A percentile compares a stretch with the other conserved stretches of the same genome.
Conservation (phyloP, 2,329 filamentous ascomycete genomes). For the Pestalotiopsis fici region DNA sequence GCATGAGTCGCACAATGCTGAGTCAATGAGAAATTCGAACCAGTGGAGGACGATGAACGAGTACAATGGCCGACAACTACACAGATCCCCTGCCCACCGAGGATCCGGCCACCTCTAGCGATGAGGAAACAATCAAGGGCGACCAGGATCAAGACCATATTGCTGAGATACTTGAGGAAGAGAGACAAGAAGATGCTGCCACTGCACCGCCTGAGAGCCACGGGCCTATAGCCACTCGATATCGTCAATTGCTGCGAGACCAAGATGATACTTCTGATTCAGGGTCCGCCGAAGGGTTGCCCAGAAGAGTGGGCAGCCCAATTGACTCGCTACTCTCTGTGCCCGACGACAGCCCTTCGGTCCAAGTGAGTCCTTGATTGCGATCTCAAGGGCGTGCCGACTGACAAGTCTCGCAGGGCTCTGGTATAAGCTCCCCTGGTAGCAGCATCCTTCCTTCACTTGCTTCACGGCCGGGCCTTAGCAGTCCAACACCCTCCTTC, state of each 20-base stretch:
- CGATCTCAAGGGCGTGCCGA: slow-evolving; percentile 18
- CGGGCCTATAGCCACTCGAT: slow-evolving; percentile 40
- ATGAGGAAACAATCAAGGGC: slow-evolving; percentile 43
- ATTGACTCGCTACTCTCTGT: slow-evolving; percentile 69
- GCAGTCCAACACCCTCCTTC: slow-evolving; percentile 78
- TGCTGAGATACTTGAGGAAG: slow-evolving; percentile 35
- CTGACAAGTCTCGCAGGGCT: slow-evolving; percentile 47
- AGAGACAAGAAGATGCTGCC: slow-evolving; percentile 25
- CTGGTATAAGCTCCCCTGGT: slow-evolving; percentile 64
- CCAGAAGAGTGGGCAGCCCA: slow-evolving; percentile 64
- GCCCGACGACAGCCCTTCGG: slow-evolving; percentile 81
- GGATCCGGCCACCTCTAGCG: slow-evolving; percentile 37
- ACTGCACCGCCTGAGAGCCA: slow-evolving; percentile 25
- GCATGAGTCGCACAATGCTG: slow-evolving; percentile 24
- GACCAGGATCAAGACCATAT: slow-evolving; percentile 35
- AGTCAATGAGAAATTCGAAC: slow-evolving; percentile 28
- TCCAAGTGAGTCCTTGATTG: slow-evolving; percentile 60
- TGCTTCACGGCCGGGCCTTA: slow-evolving; percentile 64
- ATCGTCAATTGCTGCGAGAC: slow-evolving; percentile 45
- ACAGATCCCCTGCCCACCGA: slow-evolving; percentile 43
- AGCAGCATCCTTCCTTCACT: slow-evolving; percentile 74
- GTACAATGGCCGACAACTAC: slow-evolving; percentile 31
- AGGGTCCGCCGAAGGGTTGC: slow-evolving; percentile 54
- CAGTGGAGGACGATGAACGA: slow-evolving; percentile 42
- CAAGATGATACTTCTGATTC: slow-evolving; percentile 51